Evolutionary conservation across 2,329 filamentous ascomycete genomes (phyloP).

Genomic region (Ceratocystis albifundus): DNA sequence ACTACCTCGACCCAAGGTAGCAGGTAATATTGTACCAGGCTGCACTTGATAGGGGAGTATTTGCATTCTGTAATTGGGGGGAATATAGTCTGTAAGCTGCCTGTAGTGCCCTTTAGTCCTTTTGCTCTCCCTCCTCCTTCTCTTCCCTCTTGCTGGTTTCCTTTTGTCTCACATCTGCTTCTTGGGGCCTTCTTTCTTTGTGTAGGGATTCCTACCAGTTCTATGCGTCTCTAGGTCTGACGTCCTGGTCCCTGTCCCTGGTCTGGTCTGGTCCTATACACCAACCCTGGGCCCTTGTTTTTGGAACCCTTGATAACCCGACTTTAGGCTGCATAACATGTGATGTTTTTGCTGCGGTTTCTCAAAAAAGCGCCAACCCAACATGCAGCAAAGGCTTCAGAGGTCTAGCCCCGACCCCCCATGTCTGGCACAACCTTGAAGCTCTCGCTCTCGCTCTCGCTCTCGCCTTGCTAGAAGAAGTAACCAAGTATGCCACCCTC

Average conservation of each 20-base stretch:
- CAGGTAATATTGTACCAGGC: neutral
- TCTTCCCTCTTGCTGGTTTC: neutral
- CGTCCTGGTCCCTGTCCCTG: neutral
- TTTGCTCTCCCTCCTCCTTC: neutral
- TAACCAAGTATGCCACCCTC: neutral
- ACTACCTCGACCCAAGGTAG: neutral
- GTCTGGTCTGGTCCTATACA: neutral
- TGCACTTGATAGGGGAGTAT: neutral
- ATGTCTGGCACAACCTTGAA: neutral
- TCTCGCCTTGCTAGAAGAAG: neutral
- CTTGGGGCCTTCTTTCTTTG: neutral
- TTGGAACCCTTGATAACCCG: neutral
- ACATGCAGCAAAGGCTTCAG: neutral
- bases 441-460: neutral
- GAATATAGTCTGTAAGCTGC: too few relatives aligned
- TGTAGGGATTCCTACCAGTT: neutral
- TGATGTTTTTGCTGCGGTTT: conserved; percentile 2
- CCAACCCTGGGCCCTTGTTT: neutral
- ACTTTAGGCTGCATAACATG: conserved; percentile 7
- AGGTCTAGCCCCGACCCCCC: neutral
- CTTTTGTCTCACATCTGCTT: neutral
- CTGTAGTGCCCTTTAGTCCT: neutral
- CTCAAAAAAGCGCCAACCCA: neutral
- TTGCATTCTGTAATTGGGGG: neutral
- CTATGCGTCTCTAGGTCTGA: neutral